Evolutionary conservation across 1,284 basidiomycete species (phyloP), one percentile per base, ranked within the genome.

Genomic region (Marasmius oreades): DNA sequence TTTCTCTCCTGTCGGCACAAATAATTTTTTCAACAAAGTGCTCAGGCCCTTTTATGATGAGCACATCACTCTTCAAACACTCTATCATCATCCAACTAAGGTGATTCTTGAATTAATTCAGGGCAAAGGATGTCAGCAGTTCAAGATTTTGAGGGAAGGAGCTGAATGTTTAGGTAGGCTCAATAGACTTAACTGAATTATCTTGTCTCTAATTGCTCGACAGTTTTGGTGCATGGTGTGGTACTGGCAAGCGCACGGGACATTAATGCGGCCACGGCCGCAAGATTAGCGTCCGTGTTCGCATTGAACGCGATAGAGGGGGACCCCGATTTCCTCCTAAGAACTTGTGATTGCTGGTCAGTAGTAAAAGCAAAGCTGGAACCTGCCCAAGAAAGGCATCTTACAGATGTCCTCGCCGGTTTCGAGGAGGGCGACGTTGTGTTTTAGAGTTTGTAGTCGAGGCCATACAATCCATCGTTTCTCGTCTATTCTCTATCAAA

Each of bases 31-130:
- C 69, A 76, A 84, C 56, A 79, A 76, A 53, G 70, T 86, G 44
- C 70, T 91, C 53, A 77, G 79, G 65, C 90, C 90, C 7, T 92
- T 92, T 68, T 89, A 85, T 65, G 82, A 89, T 66, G 76, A 77
- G 61, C 81, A 90, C 62, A 79, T 92, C 65, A 82, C 82, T 36
- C 73, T 90, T 53, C 79, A 83, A 62, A 88, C 83, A 34, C 73
- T 92, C 24, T 81, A 85, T 7, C 79, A 85, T 60, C 89, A 91
- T 68, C 88, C 90, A 1, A 89, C 84, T 33, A 85, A 85, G 63
- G 74, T 80, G 52, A 74, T 92, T n/a, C 84, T 85, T 57, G 88
- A 91, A 64, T 65, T 85, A 26, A 73, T 90, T 46, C 85, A 89
- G 63, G 77, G 78, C n/a, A 76, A 83, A 58, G 83, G 84, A 37